A percentile compares a stretch with the other conserved stretches of the same genome.
Conservation (phyloP, 2,329 filamentous ascomycete species). For the Amauroascus niger region DNA sequence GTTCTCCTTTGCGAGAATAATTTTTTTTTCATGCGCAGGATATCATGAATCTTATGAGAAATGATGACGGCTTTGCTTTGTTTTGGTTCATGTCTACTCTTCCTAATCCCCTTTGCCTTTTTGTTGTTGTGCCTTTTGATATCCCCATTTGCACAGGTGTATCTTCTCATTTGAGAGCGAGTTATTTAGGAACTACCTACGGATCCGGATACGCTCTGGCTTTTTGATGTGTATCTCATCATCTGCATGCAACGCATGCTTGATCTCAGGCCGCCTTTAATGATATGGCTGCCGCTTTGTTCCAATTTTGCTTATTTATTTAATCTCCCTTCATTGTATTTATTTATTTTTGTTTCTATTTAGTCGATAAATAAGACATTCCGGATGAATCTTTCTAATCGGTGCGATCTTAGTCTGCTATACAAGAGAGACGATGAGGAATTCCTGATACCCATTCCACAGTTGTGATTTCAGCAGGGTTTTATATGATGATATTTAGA, state of each 20-base stretch:
- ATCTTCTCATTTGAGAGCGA: background rate
- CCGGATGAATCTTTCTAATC: too few relatives aligned
- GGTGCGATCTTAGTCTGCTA: too few relatives aligned
- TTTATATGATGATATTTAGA: too few relatives aligned
- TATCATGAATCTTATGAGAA: slow-evolving; percentile 3
- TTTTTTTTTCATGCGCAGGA: background rate
- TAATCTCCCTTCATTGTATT: background rate
- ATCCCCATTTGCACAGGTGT: slow-evolving; percentile 4
- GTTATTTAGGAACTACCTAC: background rate
- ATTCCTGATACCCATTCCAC: background rate
- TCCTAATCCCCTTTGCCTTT: too few relatives aligned
- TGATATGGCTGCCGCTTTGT: background rate
- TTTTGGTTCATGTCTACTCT: too few relatives aligned
- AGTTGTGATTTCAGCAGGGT: too few relatives aligned
- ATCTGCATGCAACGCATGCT: background rate
- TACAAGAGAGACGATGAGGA: too few relatives aligned
- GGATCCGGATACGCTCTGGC: background rate
- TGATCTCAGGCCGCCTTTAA: background rate
- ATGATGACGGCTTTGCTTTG: background rate
- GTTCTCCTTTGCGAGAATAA: background rate
- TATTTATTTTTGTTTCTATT: slow-evolving; percentile 1
- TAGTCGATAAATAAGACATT: slow-evolving; percentile 1
- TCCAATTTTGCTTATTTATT: background rate
- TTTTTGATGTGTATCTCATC: background rate
- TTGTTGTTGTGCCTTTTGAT: slow-evolving; percentile 2